phyloP scores from a whole-genome alignment of 2,329 filamentous ascomycete genomes.

The Pyrenophora teres region DNA sequence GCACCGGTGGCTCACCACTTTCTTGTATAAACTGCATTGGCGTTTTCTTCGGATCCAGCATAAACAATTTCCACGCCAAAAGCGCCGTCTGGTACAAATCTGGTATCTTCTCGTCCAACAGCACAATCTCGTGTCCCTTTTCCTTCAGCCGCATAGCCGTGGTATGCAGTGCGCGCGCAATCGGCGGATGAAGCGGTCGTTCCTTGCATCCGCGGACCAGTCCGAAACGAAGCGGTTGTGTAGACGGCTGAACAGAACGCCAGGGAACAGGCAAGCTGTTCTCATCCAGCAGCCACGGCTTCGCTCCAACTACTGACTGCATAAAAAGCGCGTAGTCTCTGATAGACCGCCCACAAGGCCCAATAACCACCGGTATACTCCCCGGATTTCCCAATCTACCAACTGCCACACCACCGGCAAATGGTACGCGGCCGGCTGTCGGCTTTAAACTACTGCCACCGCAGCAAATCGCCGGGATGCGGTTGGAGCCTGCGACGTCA shows the following conservation, averaged over 20 bases:
- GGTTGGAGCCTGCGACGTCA: conserved; percentile 66
- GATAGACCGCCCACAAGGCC: conserved; percentile 51
- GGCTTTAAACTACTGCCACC: conserved; percentile 56
- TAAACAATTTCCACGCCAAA: conserved; percentile 51
- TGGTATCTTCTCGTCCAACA: conserved; percentile 35
- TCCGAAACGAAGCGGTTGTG: conserved; percentile 52
- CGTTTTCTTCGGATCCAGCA: conserved; percentile 46
- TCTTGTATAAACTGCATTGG: conserved; percentile 40
- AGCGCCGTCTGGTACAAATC: conserved; percentile 40
- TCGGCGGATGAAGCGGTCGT: conserved; percentile 58
- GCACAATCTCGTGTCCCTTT: conserved; percentile 53
- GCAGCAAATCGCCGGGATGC: conserved; percentile 82
- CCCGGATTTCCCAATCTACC: conserved; percentile 39
- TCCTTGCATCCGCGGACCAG: conserved; percentile 54
- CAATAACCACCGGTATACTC: conserved; percentile 47
- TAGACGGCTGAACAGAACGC: conserved; percentile 39
- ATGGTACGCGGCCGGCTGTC: conserved; percentile 58
- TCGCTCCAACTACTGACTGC: conserved; percentile 43
- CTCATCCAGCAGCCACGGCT: conserved; percentile 55
- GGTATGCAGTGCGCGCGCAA: conserved; percentile 52
- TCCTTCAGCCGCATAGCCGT: conserved; percentile 48
- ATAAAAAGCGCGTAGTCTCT: conserved; percentile 52
- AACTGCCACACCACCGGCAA: conserved; percentile 32
- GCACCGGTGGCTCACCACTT: conserved; percentile 53
- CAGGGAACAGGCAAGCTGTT: conserved; percentile 53